phyloP scores from a whole-genome alignment of 768 basidiomycete species.

The Asterophora parasitica region DNA sequence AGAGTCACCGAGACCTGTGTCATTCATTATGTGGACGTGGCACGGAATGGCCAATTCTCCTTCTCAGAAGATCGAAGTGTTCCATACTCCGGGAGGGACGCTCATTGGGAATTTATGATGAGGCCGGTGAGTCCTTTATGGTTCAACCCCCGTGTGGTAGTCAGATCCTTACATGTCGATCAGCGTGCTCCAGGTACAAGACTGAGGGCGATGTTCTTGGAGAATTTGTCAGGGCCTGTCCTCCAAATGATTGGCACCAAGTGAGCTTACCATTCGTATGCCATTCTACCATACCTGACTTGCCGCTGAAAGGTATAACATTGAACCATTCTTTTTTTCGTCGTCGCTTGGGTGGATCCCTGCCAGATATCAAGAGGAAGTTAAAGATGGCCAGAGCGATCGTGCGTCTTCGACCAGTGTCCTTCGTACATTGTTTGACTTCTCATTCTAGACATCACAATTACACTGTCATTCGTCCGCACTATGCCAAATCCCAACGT shows the following conservation, averaged over 20 bases:
- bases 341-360: constrained; percentile 61
- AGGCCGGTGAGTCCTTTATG: constrained; percentile 21
- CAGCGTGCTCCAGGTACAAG: constrained; percentile 31
- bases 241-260: constrained; percentile 52
- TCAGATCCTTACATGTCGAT: not conserved
- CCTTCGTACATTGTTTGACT: not conserved
- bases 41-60: constrained; percentile 29
- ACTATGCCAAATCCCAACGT: constrained; percentile 27
- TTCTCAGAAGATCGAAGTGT: constrained; percentile 18
- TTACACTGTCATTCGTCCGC: constrained; percentile 50
- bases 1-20: constrained; percentile 20
- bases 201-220: constrained; percentile 45
- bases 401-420: constrained; percentile 27
- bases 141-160: not conserved
- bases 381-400: constrained; percentile 27
- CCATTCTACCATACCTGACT: not conserved
- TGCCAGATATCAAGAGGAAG: constrained; percentile 47
- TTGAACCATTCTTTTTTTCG: constrained; percentile 65
- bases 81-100: constrained; percentile 17
- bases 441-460: constrained; percentile 45
- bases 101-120: constrained; percentile 31
- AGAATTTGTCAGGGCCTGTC: constrained; percentile 44
- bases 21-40: constrained; percentile 38
- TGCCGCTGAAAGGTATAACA: constrained; percentile 31
- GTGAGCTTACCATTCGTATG: constrained; percentile 17